Conservation (phyloP, 768 basidiomycete genomes). For the Suillus clintonianus region DNA sequence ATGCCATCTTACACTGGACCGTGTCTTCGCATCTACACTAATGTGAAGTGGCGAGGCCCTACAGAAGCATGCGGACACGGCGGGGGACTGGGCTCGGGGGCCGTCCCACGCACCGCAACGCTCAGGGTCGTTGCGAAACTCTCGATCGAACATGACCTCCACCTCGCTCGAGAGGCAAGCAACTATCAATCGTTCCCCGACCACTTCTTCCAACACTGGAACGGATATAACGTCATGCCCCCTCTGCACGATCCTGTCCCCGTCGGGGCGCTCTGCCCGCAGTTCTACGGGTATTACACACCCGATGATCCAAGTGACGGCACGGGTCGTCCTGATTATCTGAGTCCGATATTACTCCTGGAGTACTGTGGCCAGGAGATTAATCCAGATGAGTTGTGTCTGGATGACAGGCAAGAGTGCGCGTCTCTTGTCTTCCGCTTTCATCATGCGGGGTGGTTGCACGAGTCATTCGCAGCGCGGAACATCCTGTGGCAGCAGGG, state of each 20-base stretch:
- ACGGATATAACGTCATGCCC: slow-evolving; percentile 22
- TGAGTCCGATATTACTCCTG: slow-evolving; percentile 46
- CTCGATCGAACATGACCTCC: slow-evolving; percentile 37
- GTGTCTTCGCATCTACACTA: slow-evolving; percentile 16
- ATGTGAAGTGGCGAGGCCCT: slow-evolving; percentile 13
- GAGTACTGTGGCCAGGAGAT: slow-evolving; percentile 49
- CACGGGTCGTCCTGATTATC: slow-evolving; percentile 11
- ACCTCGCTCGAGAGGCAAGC: slow-evolving; percentile 33
- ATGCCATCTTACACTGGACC: not conserved
- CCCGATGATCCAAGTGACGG: slow-evolving; percentile 25
- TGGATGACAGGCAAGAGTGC: slow-evolving; percentile 45
- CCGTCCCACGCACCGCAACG: slow-evolving; percentile 31
- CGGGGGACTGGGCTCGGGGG: accelerated
- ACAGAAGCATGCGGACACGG: slow-evolving; percentile 6
- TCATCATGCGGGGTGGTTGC: slow-evolving; percentile 39
- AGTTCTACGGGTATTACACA: slow-evolving; percentile 64
- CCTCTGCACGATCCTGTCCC: slow-evolving; percentile 45
- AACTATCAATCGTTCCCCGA: slow-evolving; percentile 30
- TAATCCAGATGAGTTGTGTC: slow-evolving; percentile 21
- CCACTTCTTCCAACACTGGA: slow-evolving; percentile 28
- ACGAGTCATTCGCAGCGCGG: slow-evolving; percentile 42
- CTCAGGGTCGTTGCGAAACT: slow-evolving; percentile 49
- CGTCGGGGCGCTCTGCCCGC: slow-evolving; percentile 54
- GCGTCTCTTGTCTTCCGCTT: slow-evolving; percentile 41
- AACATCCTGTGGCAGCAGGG: slow-evolving; percentile 49